Evolutionary conservation across 192 early-diverging fungal species (phyloP).

Genomic region (Neocallimastix lanati): DNA sequence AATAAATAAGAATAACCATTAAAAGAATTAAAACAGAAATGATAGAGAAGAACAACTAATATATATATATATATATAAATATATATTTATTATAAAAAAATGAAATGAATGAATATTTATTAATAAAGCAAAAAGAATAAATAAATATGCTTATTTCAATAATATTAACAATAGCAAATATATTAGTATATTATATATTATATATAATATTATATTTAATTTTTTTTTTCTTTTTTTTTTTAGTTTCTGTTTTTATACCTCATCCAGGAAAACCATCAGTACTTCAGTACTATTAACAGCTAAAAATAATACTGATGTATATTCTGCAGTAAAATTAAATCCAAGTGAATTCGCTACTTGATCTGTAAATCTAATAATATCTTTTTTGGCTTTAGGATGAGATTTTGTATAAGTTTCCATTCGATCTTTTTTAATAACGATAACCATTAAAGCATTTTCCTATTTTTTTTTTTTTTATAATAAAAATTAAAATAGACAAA

Average conservation of each 20-base stretch:
- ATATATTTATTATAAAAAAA: too few species aligned
- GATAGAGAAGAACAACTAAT: slow-evolving; percentile 9
- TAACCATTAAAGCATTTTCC: slow-evolving; percentile 8
- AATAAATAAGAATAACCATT: slow-evolving; percentile 13
- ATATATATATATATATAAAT: background rate
- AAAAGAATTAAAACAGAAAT: slow-evolving; percentile 6
- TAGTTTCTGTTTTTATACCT: too few species aligned
- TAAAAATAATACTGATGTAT: slow-evolving; percentile 4
- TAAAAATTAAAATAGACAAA: background rate
- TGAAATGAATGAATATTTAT: too few species aligned
- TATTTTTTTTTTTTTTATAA: background rate
- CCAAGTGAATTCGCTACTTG: slow-evolving; percentile 4
- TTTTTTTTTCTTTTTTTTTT: too few species aligned
- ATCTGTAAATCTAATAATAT: slow-evolving; percentile 8
- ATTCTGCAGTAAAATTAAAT: slow-evolving; percentile 3
- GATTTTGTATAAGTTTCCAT: slow-evolving; percentile 1
- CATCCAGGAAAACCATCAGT: slow-evolving; percentile 8
- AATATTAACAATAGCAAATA: too few species aligned
- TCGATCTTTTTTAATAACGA: slow-evolving; percentile 5
- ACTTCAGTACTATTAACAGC: slow-evolving; percentile 8
- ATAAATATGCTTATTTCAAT: too few species aligned
- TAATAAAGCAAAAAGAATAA: too few species aligned
- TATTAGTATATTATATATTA: too few species aligned
- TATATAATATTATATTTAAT: too few species aligned
- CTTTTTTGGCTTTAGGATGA: background rate